Evolutionary conservation across 345 rosid species (phyloP), one percentile per base, ranked within the genome.

Genomic region (Viola odorata): DNA sequence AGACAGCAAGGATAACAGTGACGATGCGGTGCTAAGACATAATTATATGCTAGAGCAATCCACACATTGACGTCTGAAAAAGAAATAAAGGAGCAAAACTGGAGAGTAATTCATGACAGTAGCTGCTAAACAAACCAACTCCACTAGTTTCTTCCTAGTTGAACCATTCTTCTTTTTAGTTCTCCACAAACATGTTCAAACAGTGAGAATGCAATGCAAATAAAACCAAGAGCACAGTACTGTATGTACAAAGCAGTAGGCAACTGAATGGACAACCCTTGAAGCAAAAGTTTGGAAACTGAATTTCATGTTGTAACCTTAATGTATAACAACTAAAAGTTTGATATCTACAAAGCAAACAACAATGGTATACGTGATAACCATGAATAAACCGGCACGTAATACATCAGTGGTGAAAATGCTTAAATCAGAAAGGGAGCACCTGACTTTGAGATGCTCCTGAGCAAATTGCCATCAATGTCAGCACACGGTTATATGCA

Each of bases 261-360:
- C 53, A 42, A 12, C 14, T 37, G 15, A 48, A 16, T 5, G 40
- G 45, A 60, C 36, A 58, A 32, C 39, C 10, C 8, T 8, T 7
- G 6, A 56, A 38, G 16, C 32, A 1, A 56, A 39, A 23, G 12
- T 8, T 6, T 3, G 42, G 42, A 14, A 23, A 15, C 63, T 57
- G 57, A 32, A 37, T 55, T 50, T 60, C 40, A 50, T 60, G 56
- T 16, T 8, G 44, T 38, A 60, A 42, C 60, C 50, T n/a, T 59
- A 37, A 37, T 71, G 42, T 48, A 50, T 42, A 41, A 42, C n/a
- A 55, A 49, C 61, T 45, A 41, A 36, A 41, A 58, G 15, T 51
- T 44, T 14, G 12, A 37, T 67, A 73, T 67, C 70, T 73, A 77
- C 78, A 73, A 64, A 60, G 40, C 50, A 67, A 37, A 70, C 45